Evolutionary conservation across 345 rosid species (phyloP), one percentile per base, ranked within the genome.

Genomic region (Physaria fendleri): DNA sequence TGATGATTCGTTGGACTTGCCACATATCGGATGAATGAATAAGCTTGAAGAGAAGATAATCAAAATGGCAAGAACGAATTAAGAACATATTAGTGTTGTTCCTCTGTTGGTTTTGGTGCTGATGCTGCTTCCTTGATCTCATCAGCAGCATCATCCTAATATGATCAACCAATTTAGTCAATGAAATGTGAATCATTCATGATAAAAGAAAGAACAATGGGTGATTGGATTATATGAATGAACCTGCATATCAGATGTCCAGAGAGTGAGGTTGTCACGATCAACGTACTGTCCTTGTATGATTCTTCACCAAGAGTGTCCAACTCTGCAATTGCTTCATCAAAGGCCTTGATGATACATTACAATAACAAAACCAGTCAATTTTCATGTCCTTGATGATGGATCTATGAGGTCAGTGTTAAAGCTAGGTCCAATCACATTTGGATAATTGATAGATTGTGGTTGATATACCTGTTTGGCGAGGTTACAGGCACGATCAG

Each of bases 211-310:
- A 41, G 4, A 38, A 38, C 0, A 4, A 13, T n/a, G 23, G 0
- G 5, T 0, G 29, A 6, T n/a, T n/a, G 53, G 34, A 44, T 28
- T 10, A 17, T 1, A 35, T 46, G 5, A 6, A 43, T 29, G 1
- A 7, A 92, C 98, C 98, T 88, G 99, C 94, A 93, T 85, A 50
- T 93, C 95, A 8, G 97, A 93, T 46, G 99, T 93, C 99, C 97
- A 89, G 42, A 93, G 77, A 27, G 99, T 92, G 74, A 92, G 99
- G 60, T 92, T 92, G 67, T 92, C 99, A 6, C 97, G 95, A 92
- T 92, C 82, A 92, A 77, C 45, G 97, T 89, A 79, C 91, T 93
- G 56, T 93, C 99, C 75, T 89, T 93, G 85, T 93, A 93, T 3
- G 99, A 93, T 64, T 93, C 99, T 75, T 93, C 99, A 13, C 99